Percentiles rank a stretch among this genome's conserved stretches.
phyloP scores from a whole-genome alignment of 371 early-diverging fungal genomes.

The Cokeromyces recurvatus region DNA sequence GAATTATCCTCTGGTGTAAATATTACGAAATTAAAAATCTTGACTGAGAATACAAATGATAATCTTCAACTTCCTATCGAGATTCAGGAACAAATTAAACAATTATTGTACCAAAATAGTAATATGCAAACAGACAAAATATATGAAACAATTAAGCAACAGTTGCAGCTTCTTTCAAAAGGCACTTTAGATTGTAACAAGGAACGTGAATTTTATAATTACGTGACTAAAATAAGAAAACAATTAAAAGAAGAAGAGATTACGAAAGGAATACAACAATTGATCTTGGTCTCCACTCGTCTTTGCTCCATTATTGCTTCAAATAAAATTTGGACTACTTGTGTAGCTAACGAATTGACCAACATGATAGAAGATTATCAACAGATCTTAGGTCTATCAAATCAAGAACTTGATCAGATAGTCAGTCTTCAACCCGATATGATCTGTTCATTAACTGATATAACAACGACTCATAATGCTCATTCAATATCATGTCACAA shows the following conservation, averaged over 20 bases:
- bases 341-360: constrained; percentile 29
- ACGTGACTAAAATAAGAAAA: constrained; percentile 51
- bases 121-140: too few species aligned
- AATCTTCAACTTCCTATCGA: too few species aligned
- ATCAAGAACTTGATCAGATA: constrained; percentile 4
- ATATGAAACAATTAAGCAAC: constrained; percentile 33
- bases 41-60: constrained; percentile 34
- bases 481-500: too few species aligned
- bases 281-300: constrained; percentile 31
- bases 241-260: constrained; percentile 41
- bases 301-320: constrained; percentile 38
- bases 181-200: constrained; percentile 43
- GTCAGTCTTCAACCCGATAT: constrained; percentile 13
- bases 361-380: constrained; percentile 28
- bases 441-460: constrained; percentile 12
- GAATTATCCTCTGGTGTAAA: too few species aligned
- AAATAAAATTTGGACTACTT: constrained; percentile 37
- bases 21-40: constrained; percentile 19
- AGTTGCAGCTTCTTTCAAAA: constrained; percentile 13
- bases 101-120: too few species aligned
- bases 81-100: too few species aligned
- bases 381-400: constrained; percentile 1
- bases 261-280: constrained; percentile 40
- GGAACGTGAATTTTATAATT: constrained; percentile 54
- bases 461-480: background rate